A percentile compares a stretch with the other conserved stretches of the same genome.
These are phyloP conservation scores for Solanum chiquidenum DNA, from an alignment of 257 asterid genomes.

Conservation along the genomic window DNA sequence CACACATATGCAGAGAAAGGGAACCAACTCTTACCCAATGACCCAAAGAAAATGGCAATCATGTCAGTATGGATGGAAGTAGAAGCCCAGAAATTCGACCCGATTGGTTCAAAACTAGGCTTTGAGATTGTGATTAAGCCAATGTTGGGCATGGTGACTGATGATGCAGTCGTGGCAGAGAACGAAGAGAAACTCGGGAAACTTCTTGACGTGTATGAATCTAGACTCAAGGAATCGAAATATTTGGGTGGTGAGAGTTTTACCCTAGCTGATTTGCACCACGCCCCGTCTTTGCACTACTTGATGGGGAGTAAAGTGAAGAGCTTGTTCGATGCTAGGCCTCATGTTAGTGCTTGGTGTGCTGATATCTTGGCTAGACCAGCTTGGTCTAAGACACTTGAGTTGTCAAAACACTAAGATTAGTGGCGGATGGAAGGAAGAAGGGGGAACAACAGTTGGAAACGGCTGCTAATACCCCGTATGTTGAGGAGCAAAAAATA, in stretches of 20 bases:
- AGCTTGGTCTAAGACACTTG: neutral
- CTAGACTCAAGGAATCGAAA: constrained; percentile 24
- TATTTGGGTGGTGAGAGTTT: constrained; percentile 6
- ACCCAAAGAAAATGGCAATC: constrained; percentile 13
- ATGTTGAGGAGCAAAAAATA: neutral
- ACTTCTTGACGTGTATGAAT: constrained; percentile 25
- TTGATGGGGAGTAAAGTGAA: neutral
- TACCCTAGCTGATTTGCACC: neutral
- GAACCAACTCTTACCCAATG: constrained; percentile 17
- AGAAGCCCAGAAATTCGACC: constrained; percentile 50
- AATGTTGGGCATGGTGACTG: constrained; percentile 16
- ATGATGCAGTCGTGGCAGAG: constrained; percentile 2
- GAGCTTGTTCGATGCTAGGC: neutral
- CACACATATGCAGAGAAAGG: constrained; percentile 41
- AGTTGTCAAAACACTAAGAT: neutral
- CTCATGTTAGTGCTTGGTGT: neutral
- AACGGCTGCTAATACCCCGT: neutral
- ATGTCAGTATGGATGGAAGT: constrained; percentile 16
- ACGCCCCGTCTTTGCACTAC: neutral
- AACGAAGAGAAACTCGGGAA: constrained; percentile 2
- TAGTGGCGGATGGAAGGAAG: neutral
- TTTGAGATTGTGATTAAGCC: constrained; percentile 41
- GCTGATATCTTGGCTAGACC: neutral
- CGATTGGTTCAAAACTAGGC: constrained; percentile 17
- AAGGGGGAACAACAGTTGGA: neutral